Base-by-base conservation (phyloP, 176 grass and related monocot genomes). In the Carex pumila region DNA sequence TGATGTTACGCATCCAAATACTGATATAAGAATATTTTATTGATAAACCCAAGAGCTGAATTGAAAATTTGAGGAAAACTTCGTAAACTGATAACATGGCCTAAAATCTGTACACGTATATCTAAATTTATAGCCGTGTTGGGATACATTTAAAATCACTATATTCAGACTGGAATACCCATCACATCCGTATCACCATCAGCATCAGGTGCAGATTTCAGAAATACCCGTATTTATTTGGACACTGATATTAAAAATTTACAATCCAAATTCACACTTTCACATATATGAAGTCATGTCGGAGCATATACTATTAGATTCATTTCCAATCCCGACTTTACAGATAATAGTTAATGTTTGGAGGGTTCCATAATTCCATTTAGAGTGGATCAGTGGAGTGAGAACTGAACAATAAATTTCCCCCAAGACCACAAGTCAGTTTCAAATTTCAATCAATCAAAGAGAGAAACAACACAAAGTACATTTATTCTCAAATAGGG, bases 401-500 rank as follows among this genome's bases (percentile, higher is more conserved):
- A 29, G 49, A 77, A 77, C 6, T 2, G 15, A 76, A 57, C 31
- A 56, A 77, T 52, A 54, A 75, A 29, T 77, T 56, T 13, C 50
- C 73, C 21, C 73, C 21, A 54, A 34, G 50, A 57, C 52, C 52
- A 56, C 1, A 32, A 34, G 73, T 56, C 50, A 57, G 30, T 56
- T 56, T 36, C 14, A 36, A 56, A 15, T 56, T 56, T 36, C 14
- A 36, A 56, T 73, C 19, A 78, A 56, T 53, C 50, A 56, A 52
- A 78, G 73, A 57, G 71, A 34, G 31, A 78, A 18, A 34, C 25
- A 57, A 56, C 22, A 78, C 13, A 56, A 52, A 52, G 18, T 76
- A 43, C 19, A 32, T 66, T 66, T 83, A 81, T 83, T 83, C 81
- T 22, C 60, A 83, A 64, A 81, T 25, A 3, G 17, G 53, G 53